Evolutionary conservation across 2,329 filamentous ascomycete species (phyloP).

Genomic region (Neobulgaria alba): DNA sequence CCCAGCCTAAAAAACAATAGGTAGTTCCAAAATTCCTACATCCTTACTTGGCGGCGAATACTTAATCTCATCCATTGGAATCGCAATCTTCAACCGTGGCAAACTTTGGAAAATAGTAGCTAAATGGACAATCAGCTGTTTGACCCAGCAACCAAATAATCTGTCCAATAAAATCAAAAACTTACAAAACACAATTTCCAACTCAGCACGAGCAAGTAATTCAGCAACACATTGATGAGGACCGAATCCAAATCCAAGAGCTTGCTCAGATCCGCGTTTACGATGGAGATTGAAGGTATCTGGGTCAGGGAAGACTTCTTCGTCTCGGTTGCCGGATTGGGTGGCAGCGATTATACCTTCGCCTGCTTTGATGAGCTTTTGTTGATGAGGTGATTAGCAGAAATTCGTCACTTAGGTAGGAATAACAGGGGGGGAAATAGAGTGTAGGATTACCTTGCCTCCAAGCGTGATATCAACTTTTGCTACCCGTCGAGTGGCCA

Average conservation of each 20-base stretch:
- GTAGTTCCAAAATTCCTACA: conserved; percentile 34
- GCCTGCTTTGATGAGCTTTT: conserved; percentile 32
- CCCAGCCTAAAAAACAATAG: conserved; percentile 17
- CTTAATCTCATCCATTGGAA: conserved; percentile 33
- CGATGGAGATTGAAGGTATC: conserved; percentile 35
- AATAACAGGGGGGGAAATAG: too few relatives aligned
- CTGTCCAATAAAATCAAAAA: conserved; percentile 23
- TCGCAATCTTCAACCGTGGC: conserved; percentile 33
- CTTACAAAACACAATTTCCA: conserved; percentile 37
- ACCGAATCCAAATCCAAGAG: conserved; percentile 37
- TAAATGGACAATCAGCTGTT: too few relatives aligned
- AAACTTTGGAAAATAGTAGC: too few relatives aligned
- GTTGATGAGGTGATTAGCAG: too few relatives aligned
- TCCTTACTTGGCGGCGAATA: conserved; percentile 33
- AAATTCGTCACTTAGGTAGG: too few relatives aligned
- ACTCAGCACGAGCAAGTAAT: conserved; percentile 34
- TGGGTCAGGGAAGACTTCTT: conserved; percentile 34
- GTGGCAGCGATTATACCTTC: conserved; percentile 41
- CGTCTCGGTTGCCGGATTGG: conserved; percentile 39
- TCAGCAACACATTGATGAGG: conserved; percentile 40
- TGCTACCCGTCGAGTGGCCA: conserved; percentile 40
- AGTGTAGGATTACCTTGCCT: conserved; percentile 32
- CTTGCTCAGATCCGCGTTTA: conserved; percentile 29
- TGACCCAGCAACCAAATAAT: too few relatives aligned
- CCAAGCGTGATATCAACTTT: conserved; percentile 38